Evolutionary conservation across 164 flowering plant genomes (phyloP).

Genomic region (Tetracentron sinense): DNA sequence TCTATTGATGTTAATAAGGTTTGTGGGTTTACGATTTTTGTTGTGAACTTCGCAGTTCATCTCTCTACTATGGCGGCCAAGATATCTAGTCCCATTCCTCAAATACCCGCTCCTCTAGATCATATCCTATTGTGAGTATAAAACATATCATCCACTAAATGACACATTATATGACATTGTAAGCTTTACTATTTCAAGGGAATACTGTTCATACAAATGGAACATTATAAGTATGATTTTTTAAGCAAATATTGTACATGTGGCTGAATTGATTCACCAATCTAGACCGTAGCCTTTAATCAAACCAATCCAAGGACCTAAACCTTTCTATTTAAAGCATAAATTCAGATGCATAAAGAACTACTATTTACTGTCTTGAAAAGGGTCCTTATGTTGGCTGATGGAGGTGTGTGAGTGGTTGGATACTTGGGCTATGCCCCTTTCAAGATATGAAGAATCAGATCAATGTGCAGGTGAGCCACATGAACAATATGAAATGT

Average conservation of each 20-base stretch:
- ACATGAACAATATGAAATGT: no score
- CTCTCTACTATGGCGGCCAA: conserved; percentile 64
- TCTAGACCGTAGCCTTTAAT: neutral
- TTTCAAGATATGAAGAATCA: neutral
- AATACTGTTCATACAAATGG: neutral
- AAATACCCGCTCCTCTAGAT: conserved; percentile 16
- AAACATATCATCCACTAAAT: neutral
- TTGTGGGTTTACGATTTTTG: no score
- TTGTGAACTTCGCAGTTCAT: no score
- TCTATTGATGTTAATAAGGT: no score
- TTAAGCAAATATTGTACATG: neutral
- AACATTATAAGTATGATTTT: no score
- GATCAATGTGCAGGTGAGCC: neutral
- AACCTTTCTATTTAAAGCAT: no score
- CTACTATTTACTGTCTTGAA: no score
- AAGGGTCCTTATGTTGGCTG: no score
- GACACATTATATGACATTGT: neutral
- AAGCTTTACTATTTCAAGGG: neutral
- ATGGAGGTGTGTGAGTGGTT: no score
- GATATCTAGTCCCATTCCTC: conserved; percentile 38
- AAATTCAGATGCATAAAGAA: no score
- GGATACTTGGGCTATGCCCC: neutral
- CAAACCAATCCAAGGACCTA: neutral
- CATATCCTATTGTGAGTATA: conserved; percentile 25
- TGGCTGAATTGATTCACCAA: neutral